These are phyloP conservation scores for Paraphysoderma sedebokerense DNA, from an alignment of 371 early-diverging fungal genomes.

Conservation along the genomic window DNA sequence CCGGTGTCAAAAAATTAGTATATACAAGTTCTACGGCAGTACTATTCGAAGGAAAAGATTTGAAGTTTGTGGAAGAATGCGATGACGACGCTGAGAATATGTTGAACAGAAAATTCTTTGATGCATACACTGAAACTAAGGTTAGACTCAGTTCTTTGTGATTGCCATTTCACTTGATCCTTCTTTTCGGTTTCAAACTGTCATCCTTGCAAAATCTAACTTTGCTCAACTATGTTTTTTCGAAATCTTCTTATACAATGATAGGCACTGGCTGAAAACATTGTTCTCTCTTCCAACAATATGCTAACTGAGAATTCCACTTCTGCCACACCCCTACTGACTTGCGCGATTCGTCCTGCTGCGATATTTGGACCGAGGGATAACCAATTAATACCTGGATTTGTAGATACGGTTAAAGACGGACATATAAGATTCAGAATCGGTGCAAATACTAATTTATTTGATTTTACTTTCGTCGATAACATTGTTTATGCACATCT, in stretches of 20 bases:
- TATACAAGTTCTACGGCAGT: conserved; percentile 81
- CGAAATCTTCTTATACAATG: not conserved
- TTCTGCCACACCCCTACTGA: conserved; percentile 39
- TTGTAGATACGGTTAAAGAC: conserved; percentile 47
- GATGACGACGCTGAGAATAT: conserved; percentile 46
- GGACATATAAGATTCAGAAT: conserved; percentile 48
- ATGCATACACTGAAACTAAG: conserved; percentile 86
- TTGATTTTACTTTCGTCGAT: conserved; percentile 87
- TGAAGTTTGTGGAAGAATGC: conserved; percentile 65
- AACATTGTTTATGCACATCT: conserved; percentile 83
- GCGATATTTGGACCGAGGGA: conserved; percentile 91
- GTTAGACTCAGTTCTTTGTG: conserved; percentile 8
- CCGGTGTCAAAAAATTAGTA: conserved; percentile 51
- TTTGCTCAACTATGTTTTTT: too few species aligned
- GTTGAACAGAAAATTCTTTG: too few species aligned
- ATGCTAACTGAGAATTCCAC: conserved; percentile 14
- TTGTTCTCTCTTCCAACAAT: conserved; percentile 56
- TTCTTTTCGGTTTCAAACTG: too few species aligned
- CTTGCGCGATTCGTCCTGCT: conserved; percentile 67
- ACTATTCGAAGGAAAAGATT: conserved; percentile 55
- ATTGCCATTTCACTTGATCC: too few species aligned
- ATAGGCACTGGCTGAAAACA: conserved; percentile 58
- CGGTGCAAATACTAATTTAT: conserved; percentile 55
- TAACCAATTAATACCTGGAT: conserved; percentile 57
- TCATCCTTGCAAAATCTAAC: too few species aligned